Conservation (phyloP, 176 grass and related monocot species). For the Cenchrus americanus region DNA sequence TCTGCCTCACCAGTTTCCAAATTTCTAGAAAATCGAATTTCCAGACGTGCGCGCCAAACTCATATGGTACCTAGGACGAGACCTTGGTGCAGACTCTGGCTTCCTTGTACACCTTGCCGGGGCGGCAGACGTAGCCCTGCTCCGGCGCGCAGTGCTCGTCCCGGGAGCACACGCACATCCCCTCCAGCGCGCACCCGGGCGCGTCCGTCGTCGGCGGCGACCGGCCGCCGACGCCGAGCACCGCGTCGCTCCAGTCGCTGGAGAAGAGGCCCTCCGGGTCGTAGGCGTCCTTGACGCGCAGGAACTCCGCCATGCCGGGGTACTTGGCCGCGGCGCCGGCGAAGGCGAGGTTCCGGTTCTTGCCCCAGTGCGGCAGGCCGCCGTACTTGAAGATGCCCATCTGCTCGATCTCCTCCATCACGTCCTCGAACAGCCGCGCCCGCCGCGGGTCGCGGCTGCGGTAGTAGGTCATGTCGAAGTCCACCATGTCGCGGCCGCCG, state of each 20-base stretch:
- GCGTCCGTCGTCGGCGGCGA: conserved; percentile 9
- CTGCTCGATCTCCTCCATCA: conserved; percentile 86
- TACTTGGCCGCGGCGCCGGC: conserved; percentile 49
- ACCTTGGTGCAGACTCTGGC: conserved; percentile 57
- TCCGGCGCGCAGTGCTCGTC: conserved; percentile 70
- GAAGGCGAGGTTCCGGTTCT: conserved; percentile 78
- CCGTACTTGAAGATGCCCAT: conserved; percentile 77
- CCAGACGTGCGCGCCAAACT: background rate
- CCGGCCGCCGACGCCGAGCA: conserved; percentile 53
- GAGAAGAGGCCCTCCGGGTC: conserved; percentile 65
- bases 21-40: background rate
- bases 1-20: background rate
- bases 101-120: conserved; percentile 59
- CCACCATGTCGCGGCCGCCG: conserved; percentile 49
- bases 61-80: background rate
- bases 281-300: conserved; percentile 47
- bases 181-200: conserved; percentile 64
- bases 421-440: conserved; percentile 59
- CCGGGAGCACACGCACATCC: conserved; percentile 62
- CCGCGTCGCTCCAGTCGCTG: conserved; percentile 63
- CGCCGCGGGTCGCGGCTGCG: conserved; percentile 46
- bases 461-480: conserved; percentile 86
- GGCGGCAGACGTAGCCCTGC: conserved; percentile 58
- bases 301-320: conserved; percentile 8
- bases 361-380: conserved; percentile 75